phyloP scores from a whole-genome alignment of 257 asterid species.

The Solanum virginianum region DNA sequence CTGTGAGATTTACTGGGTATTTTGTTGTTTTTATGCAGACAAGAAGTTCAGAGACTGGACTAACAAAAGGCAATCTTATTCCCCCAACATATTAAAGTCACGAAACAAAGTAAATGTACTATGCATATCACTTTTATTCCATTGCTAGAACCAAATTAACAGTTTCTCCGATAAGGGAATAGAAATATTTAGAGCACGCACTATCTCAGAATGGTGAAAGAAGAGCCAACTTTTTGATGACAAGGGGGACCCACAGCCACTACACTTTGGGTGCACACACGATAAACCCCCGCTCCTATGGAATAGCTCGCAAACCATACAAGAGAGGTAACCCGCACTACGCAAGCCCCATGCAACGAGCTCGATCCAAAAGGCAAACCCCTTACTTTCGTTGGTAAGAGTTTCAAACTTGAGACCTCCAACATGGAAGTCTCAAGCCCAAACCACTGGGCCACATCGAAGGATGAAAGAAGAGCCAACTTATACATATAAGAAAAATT shows the following conservation, averaged over 20 bases:
- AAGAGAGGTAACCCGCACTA: too few species aligned
- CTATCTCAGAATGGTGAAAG: not conserved
- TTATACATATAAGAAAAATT: not conserved
- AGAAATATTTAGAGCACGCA: not conserved
- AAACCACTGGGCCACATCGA: too few species aligned
- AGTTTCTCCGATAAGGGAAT: not conserved
- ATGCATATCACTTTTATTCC: not conserved
- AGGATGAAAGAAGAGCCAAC: not conserved
- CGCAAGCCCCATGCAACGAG: too few species aligned
- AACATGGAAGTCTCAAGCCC: too few species aligned
- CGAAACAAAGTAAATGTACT: not conserved
- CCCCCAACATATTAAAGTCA: not conserved
- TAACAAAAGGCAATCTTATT: not conserved
- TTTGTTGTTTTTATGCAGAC: not conserved
- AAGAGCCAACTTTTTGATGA: not conserved
- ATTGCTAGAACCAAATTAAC: not conserved
- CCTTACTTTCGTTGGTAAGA: too few species aligned
- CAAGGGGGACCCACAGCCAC: too few species aligned
- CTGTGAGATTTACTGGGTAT: too few species aligned
- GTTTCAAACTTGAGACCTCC: too few species aligned
- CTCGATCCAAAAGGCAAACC: too few species aligned
- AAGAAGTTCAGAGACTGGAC: not conserved
- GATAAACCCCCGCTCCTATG: too few species aligned
- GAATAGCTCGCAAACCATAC: too few species aligned
- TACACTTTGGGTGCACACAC: too few species aligned